Conservation (phyloP, 495 filamentous ascomycete species). For the Lasiosphaeriaceae sp. region DNA sequence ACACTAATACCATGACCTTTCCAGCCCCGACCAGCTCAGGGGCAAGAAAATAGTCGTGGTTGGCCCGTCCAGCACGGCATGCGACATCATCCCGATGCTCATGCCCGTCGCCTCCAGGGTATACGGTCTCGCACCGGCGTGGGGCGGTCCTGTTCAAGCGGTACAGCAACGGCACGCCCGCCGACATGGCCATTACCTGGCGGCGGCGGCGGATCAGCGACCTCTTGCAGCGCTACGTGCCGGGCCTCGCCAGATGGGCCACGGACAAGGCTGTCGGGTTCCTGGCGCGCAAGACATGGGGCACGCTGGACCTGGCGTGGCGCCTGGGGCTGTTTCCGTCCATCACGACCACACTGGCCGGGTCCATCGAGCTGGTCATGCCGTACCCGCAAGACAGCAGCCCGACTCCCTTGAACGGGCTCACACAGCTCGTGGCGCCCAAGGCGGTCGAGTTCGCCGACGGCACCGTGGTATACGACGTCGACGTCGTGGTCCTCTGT, state of each 20-base stretch:
- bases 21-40: constrained; percentile 20
- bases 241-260: constrained; percentile 4
- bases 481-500: constrained; percentile 35
- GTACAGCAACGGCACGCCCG: constrained; percentile 20
- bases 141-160: constrained; percentile 22
- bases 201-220: constrained; percentile 18
- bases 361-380: constrained; percentile 23
- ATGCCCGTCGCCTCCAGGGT: constrained; percentile 26
- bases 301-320: constrained; percentile 28
- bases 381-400: constrained; percentile 20
- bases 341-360: constrained; percentile 15
- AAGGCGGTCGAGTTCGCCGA: constrained; percentile 31
- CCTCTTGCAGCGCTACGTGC: constrained; percentile 16
- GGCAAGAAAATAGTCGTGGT: constrained; percentile 27
- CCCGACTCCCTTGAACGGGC: constrained; percentile 22
- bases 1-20: neutral
- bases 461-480: constrained; percentile 29
- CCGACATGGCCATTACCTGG: constrained; percentile 20
- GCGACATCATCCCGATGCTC: constrained; percentile 26
- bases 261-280: constrained; percentile 14
- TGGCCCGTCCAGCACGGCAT: constrained; percentile 23
- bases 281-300: constrained; percentile 11
- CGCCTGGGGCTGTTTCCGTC: constrained; percentile 26
- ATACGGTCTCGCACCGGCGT: constrained; percentile 30
- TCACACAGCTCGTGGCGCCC: constrained; percentile 25